Evolutionary conservation across 305 asterid species (phyloP).

Genomic region (Plantago coronopus): DNA sequence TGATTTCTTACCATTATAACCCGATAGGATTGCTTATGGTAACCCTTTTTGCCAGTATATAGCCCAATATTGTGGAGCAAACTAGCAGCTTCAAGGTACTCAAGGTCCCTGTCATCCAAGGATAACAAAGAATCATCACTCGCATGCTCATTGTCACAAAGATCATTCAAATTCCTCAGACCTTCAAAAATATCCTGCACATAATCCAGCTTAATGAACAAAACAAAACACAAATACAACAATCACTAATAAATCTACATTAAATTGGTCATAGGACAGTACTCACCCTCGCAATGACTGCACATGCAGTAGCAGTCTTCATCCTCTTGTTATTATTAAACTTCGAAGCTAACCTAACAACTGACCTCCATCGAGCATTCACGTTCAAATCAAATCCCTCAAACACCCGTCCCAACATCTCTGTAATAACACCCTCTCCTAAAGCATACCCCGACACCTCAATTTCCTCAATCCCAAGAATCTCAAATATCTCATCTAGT

Average conservation of each 20-base stretch:
- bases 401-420: conserved; percentile 46
- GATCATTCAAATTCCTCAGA: conserved; percentile 38
- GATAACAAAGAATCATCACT: conserved; percentile 23
- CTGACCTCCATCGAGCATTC: conserved; percentile 72
- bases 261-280: conserved; percentile 12
- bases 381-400: conserved; percentile 45
- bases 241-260: neutral
- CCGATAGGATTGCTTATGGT: conserved; percentile 63
- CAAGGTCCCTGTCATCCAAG: conserved; percentile 59
- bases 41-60: conserved; percentile 66
- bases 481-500: conserved; percentile 54
- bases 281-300: conserved; percentile 69
- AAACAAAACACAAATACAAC: conserved; percentile 10
- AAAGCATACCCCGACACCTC: conserved; percentile 75
- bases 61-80: conserved; percentile 75
- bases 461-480: conserved; percentile 55
- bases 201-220: conserved; percentile 26
- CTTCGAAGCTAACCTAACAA: conserved; percentile 49
- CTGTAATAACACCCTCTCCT: conserved; percentile 71
- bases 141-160: conserved; percentile 17
- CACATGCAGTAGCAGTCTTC: conserved; percentile 54
- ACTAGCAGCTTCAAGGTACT: conserved; percentile 81
- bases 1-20: conserved; percentile 43
- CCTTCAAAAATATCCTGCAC: conserved; percentile 70
- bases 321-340: conserved; percentile 60